A percentile compares a stretch with the other conserved stretches of the same genome.
phyloP scores from a whole-genome alignment of 2,329 filamentous ascomycete genomes.

The Tolypocladium guangdongense region DNA sequence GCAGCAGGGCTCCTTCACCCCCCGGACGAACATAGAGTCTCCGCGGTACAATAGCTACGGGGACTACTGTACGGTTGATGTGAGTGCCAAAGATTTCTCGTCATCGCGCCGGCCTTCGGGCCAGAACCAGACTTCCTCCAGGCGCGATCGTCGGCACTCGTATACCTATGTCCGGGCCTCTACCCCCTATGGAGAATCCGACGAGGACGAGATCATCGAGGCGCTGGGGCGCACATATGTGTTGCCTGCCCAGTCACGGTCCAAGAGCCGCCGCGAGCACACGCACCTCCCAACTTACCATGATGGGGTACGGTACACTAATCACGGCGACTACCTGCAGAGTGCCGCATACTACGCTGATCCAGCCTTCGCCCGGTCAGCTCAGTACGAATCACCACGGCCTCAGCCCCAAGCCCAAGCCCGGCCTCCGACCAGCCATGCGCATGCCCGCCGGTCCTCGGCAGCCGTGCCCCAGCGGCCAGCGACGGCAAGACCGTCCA shows the following conservation, averaged over 20 bases:
- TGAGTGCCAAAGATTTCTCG: conserved; percentile 47
- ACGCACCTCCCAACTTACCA: conserved; percentile 28
- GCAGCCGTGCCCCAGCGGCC: conserved; percentile 40
- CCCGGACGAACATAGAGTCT: conserved; percentile 40
- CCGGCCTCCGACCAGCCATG: conserved; percentile 30
- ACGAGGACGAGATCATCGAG: conserved; percentile 52
- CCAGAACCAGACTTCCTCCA: conserved; percentile 20
- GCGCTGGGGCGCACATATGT: conserved; percentile 41
- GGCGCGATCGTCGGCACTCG: conserved; percentile 45
- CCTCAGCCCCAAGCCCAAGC: conserved; percentile 23
- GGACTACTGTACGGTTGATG: conserved; percentile 54
- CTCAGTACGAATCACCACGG: conserved; percentile 31
- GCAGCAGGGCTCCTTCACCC: conserved; percentile 24
- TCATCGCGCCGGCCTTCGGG: conserved; percentile 29
- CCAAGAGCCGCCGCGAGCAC: conserved; percentile 17
- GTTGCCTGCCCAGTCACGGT: conserved; percentile 37
- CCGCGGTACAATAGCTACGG: conserved; percentile 52
- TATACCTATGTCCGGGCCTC: conserved; percentile 49
- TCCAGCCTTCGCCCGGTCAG: conserved; percentile 23
- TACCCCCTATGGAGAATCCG: conserved; percentile 49
- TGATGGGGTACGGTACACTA: conserved; percentile 46
- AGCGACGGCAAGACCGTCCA: conserved; percentile 37
- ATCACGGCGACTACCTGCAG: conserved; percentile 47
- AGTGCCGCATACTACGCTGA: conserved; percentile 25
- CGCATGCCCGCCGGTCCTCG: conserved; percentile 35